Evolutionary conservation across 805 yeast species (phyloP).

Genomic region (Candida ipomoeae): DNA sequence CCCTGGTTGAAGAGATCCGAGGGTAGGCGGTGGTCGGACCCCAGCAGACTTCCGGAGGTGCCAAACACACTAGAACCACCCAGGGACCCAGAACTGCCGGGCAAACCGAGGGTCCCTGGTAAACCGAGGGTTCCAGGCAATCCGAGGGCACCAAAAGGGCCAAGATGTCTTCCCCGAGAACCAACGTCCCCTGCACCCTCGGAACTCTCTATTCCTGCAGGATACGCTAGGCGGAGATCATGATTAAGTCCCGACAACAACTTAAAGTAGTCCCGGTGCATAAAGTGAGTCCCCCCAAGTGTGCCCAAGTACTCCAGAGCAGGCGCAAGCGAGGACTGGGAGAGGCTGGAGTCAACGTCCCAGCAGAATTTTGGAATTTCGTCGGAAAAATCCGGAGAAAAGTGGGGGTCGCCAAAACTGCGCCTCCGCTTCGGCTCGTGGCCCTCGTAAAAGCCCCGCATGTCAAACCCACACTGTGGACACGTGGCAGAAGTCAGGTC

Average conservation of each 20-base stretch:
- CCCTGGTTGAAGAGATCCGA: conserved; percentile 71
- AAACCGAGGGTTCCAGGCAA: too few relatives aligned
- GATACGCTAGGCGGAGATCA: conserved; percentile 1
- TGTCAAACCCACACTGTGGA: conserved; percentile 1
- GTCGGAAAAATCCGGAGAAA: neutral
- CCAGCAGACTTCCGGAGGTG: too few relatives aligned
- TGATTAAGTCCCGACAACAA: conserved; percentile 26
- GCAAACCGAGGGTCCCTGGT: neutral
- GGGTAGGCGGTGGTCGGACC: conserved; percentile 32
- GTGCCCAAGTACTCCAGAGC: conserved; percentile 2
- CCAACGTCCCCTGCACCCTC: neutral
- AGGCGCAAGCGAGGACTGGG: neutral
- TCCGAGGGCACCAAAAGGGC: too few relatives aligned
- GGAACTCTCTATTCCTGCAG: too few relatives aligned
- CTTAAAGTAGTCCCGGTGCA: conserved; percentile 37
- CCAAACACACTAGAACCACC: too few relatives aligned
- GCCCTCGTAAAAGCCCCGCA: neutral
- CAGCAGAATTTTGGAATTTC: neutral
- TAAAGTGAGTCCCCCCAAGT: conserved; percentile 18
- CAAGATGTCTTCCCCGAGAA: neutral
- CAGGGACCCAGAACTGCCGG: too few relatives aligned
- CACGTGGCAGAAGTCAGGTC: neutral
- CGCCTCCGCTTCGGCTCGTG: neutral
- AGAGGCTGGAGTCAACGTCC: neutral
- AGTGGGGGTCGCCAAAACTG: neutral